phyloP scores from a whole-genome alignment of 768 basidiomycete species.

The Tulasnella sp. region DNA sequence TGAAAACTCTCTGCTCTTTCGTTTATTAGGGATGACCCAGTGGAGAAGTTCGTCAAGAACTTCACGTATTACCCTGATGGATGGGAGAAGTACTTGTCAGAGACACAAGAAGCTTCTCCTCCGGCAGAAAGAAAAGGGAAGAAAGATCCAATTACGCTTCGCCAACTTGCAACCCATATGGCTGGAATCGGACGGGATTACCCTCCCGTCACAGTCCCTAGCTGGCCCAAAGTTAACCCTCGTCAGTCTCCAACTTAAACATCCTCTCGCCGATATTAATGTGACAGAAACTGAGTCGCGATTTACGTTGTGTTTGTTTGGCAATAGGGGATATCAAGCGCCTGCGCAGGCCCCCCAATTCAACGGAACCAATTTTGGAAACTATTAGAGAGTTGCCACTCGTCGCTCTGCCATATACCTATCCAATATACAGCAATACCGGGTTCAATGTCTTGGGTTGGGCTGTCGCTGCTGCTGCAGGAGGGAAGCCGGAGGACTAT shows the following conservation, averaged over 20 bases:
- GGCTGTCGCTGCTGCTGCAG: constrained; percentile 39
- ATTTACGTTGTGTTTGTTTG: background rate
- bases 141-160: constrained; percentile 29
- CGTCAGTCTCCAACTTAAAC: background rate
- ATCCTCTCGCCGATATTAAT: background rate
- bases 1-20: background rate
- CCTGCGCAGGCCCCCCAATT: background rate
- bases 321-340: background rate
- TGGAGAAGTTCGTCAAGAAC: constrained; percentile 46
- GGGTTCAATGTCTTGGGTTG: constrained; percentile 41
- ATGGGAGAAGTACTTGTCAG: constrained; percentile 20
- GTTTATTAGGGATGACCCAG: constrained; percentile 34
- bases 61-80: constrained; percentile 38
- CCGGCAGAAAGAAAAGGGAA: too few species aligned
- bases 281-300: too few species aligned
- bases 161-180: too few species aligned
- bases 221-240: constrained; percentile 44
- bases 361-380: background rate
- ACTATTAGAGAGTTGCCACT: constrained; percentile 40
- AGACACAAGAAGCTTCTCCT: background rate
- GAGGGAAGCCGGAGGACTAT: too few species aligned
- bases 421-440: constrained; percentile 46
- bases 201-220: constrained; percentile 36
- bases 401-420: too few species aligned
- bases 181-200: too few species aligned